Base-by-base conservation (phyloP, 768 basidiomycete species). In the Suillus paluster region DNA sequence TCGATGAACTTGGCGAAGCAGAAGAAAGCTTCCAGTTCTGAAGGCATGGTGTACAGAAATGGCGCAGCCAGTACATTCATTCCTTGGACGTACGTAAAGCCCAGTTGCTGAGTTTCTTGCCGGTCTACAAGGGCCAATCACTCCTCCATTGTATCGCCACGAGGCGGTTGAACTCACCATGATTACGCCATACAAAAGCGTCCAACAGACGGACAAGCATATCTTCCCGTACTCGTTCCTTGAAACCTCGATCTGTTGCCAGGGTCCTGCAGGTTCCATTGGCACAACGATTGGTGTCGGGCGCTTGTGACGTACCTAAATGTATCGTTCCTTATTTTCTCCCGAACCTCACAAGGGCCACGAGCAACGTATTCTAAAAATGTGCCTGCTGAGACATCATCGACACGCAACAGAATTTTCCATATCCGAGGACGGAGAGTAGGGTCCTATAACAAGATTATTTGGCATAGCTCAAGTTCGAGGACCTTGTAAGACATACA, bases 11-110 rank as follows among this genome's bases (percentile, higher is more conserved):
- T 92, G 30, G 94, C 86, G 71, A 99, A 99, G 76, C 94, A 97
- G 64, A 90, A 95, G 76, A 98, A 99, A 1, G 97, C 97, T 75
- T 99, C 97, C n/a, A 99, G 77, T 75, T 99, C 95, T 11, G 95
- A 95, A 7, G 97, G 96, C 87, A 99, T 92, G 12, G 92, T 94
- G 72, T 97, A 99, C 33, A 99, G 83, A 75, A 99, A 99, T 0
- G 97, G 97, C 3, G 97, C 97, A 23, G 96, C 95, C 39, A 99
- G 87, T 53, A 99, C 97, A 73, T 99, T 99, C 95, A 97, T 98
- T 34, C 97, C 97, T 77, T 99, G 97, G 10, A 99, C 96, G 69
- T 99, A 99, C 34, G 93, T 95, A 76, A 98, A 97, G 10, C 86
- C 92, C 45, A 94, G 83, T 61, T 87, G 88, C n/a, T 91, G 85